Percentiles rank a stretch among this genome's conserved stretches.
phyloP scores from a whole-genome alignment of 208 protist species.

The Histomonas meleagridis region DNA sequence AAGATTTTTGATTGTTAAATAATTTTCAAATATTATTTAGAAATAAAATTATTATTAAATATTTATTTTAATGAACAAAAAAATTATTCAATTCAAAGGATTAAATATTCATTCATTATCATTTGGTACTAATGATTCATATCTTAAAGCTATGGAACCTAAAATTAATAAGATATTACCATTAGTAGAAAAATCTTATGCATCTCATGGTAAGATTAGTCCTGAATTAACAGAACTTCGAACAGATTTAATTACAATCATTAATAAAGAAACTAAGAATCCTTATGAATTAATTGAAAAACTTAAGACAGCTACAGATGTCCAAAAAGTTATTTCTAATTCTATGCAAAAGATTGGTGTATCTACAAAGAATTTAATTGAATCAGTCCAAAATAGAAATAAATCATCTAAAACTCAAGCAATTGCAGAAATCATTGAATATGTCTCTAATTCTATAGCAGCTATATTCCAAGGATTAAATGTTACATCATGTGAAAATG shows the following conservation, averaged over 20 bases:
- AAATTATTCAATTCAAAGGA: background rate
- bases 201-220: background rate
- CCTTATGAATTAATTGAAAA: background rate
- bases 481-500: background rate
- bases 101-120: background rate
- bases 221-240: background rate
- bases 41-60: no score
- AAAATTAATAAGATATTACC: background rate
- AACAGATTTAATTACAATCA: background rate
- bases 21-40: no score
- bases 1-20: no score
- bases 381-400: background rate
- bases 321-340: background rate
- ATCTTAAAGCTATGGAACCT: background rate
- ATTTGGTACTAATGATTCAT: background rate
- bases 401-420: no score
- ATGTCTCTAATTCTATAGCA: background rate
- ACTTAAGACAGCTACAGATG: background rate
- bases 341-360: background rate
- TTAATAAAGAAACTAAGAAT: background rate
- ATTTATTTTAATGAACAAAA: background rate
- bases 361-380: background rate
- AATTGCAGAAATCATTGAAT: background rate
- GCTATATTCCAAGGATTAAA: background rate
- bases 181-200: background rate